A percentile compares a stretch with the other conserved stretches of the same genome.
Conservation (phyloP, 495 filamentous ascomycete genomes). For the Saxophila tyrrhenica region DNA sequence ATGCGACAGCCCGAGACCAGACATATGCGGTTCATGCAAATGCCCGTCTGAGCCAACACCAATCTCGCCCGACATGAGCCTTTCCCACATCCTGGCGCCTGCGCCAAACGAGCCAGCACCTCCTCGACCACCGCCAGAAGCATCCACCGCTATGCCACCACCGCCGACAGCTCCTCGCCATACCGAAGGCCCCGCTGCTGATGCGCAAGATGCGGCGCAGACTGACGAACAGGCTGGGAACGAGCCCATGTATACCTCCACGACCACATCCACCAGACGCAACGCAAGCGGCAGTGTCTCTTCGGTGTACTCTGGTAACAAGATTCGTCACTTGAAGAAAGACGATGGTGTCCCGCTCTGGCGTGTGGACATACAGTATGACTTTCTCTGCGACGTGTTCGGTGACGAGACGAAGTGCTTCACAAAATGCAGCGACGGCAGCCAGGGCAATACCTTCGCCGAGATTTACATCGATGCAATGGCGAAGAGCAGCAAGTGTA, state of each 20-base stretch:
- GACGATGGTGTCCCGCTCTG: slow-evolving; percentile 93
- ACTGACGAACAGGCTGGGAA: slow-evolving; percentile 23
- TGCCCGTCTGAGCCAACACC: too few relatives aligned
- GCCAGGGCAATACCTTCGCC: slow-evolving; percentile 72
- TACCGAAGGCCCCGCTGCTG: background rate
- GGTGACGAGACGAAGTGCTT: slow-evolving; percentile 76
- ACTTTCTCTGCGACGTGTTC: slow-evolving; percentile 86
- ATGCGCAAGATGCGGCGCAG: background rate
- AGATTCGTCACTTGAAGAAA: slow-evolving; percentile 93
- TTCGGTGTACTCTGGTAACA: slow-evolving; percentile 73
- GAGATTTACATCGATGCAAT: slow-evolving; percentile 97
- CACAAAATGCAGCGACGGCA: slow-evolving; percentile 66
- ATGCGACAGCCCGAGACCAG: too few relatives aligned
- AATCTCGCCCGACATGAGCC: slow-evolving; percentile 9
- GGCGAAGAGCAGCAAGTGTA: slow-evolving; percentile 97
- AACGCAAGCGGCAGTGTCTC: slow-evolving; percentile 56
- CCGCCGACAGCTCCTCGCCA: slow-evolving; percentile 11
- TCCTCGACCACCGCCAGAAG: slow-evolving; percentile 2
- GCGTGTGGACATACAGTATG: slow-evolving; percentile 95
- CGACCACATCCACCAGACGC: slow-evolving; percentile 48
- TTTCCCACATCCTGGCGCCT: slow-evolving; percentile 26
- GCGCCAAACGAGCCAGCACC: slow-evolving; percentile 20
- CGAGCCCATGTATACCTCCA: slow-evolving; percentile 38
- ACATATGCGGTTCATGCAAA: too few relatives aligned
- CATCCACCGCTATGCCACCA: slow-evolving; percentile 13